A percentile compares a stretch with the other conserved stretches of the same genome.
These are phyloP conservation scores for Heliamphora pulchella DNA, from an alignment of 179 eudicot genomes.

Conservation along the genomic window DNA sequence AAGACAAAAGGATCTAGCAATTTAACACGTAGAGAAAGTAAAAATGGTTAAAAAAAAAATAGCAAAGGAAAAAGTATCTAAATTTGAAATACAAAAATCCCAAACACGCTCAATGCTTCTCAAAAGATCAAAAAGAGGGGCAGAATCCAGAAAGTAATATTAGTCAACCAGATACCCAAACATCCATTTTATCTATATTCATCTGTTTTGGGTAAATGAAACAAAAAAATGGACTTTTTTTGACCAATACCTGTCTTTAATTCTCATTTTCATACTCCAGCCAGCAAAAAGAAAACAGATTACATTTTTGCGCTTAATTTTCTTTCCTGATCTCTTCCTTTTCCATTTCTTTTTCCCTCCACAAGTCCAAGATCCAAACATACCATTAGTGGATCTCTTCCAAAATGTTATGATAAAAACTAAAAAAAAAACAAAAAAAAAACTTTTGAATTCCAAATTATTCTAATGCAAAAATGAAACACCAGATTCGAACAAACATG, in stretches of 20 bases:
- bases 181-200: neutral
- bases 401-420: neutral
- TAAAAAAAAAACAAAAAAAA: no score
- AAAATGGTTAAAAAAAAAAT: neutral
- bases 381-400: neutral
- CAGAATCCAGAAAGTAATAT: neutral
- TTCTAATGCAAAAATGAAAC: neutral
- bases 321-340: no score
- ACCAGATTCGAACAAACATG: neutral
- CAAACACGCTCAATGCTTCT: neutral
- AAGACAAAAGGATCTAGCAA: neutral
- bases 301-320: no score
- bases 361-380: neutral
- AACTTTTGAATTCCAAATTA: neutral
- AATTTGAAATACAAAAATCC: constrained; percentile 1
- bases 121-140: neutral
- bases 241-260: no score
- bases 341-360: no score
- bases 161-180: neutral
- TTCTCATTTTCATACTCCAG: no score
- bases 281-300: no score
- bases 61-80: neutral
- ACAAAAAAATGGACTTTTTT: no score
- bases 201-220: neutral
- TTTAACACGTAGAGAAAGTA: neutral